A percentile compares a stretch with the other conserved stretches of the same genome.
Evolutionary conservation across 768 basidiomycete genomes (phyloP).

Genomic region (Termitomyces sp.): DNA sequence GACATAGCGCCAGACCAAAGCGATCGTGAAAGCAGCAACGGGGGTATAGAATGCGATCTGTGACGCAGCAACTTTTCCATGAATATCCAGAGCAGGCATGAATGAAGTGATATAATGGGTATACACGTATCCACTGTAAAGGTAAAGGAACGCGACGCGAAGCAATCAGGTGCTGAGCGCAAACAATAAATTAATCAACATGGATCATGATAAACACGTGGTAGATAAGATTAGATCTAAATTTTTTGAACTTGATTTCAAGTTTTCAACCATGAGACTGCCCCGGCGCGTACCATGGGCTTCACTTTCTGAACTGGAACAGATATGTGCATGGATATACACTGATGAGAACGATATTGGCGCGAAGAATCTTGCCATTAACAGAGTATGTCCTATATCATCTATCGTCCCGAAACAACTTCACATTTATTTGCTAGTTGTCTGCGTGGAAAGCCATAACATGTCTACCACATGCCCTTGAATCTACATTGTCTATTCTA

Average conservation of each 20-base stretch:
- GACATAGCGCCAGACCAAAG: slow-evolving; percentile 52
- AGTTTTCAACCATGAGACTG: slow-evolving; percentile 49
- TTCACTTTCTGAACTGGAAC: slow-evolving; percentile 64
- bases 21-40: slow-evolving; percentile 42
- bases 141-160: slow-evolving; percentile 15
- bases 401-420: slow-evolving; percentile 1
- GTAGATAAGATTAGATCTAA: slow-evolving; percentile 22
- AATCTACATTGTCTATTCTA: slow-evolving; percentile 66
- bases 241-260: slow-evolving; percentile 10
- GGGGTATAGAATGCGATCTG: slow-evolving; percentile 62
- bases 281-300: slow-evolving; percentile 85
- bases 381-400: slow-evolving; percentile 47
- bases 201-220: slow-evolving; percentile 18
- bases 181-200: slow-evolving; percentile 18
- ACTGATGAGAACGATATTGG: slow-evolving; percentile 57
- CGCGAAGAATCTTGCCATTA: slow-evolving; percentile 57
- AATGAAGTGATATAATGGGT: slow-evolving; percentile 17
- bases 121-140: slow-evolving; percentile 10
- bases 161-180: background rate
- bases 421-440: slow-evolving; percentile 44
- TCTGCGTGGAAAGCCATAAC: slow-evolving; percentile 79
- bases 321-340: slow-evolving; percentile 76
- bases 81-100: slow-evolving; percentile 42
- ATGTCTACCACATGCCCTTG: slow-evolving; percentile 78
- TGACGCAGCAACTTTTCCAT: slow-evolving; percentile 57